phyloP scores from a whole-genome alignment of 352 stramenopile genomes.

The Globisporangium alternatum region DNA sequence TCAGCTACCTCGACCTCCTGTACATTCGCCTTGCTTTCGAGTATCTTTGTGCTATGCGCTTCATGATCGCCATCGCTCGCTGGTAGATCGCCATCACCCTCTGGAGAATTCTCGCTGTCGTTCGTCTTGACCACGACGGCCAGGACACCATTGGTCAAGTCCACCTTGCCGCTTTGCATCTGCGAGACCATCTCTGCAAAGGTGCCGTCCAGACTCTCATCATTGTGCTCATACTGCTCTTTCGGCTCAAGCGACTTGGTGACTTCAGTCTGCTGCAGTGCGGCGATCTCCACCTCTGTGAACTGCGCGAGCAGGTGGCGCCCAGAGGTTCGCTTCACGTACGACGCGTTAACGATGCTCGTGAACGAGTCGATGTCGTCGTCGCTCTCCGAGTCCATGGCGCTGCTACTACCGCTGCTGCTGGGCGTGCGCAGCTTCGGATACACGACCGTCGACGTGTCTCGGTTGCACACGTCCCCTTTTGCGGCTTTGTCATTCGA shows the following conservation, averaged over 20 bases:
- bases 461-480: background rate
- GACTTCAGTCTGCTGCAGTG: conserved; percentile 11
- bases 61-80: background rate
- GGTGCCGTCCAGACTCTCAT: background rate
- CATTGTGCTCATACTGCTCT: conserved; percentile 1
- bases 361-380: conserved; percentile 7
- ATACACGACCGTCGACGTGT: conserved; percentile 6
- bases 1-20: background rate
- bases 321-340: conserved; percentile 23
- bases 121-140: background rate
- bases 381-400: background rate
- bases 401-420: background rate
- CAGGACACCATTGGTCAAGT: background rate
- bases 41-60: background rate
- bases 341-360: conserved; percentile 20
- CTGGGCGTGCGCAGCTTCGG: conserved; percentile 1
- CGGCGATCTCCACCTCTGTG: conserved; percentile 28
- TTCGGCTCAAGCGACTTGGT: background rate
- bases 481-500: background rate
- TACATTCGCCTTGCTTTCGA: background rate
- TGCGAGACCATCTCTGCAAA: background rate
- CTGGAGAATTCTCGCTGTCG: background rate
- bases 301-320: conserved; percentile 37
- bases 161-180: conserved; percentile 3
- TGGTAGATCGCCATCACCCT: background rate